Base-by-base conservation (phyloP, 2,329 filamentous ascomycete genomes). In the Keithomyces neogunnii region DNA sequence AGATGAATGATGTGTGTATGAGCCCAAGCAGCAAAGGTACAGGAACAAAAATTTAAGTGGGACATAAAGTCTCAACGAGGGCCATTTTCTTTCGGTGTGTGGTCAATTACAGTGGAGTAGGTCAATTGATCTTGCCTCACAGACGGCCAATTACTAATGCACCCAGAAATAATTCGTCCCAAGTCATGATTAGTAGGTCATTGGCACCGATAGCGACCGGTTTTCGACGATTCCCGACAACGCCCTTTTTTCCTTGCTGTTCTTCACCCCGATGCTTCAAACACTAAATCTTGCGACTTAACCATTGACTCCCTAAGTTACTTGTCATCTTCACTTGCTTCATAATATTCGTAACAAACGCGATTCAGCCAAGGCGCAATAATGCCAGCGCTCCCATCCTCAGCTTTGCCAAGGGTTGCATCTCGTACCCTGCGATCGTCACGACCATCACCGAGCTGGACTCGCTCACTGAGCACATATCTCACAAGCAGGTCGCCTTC, bases 391-490 rank as follows among this genome's bases (percentile, higher is more conserved):
- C 31, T 26, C 7, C 48, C 44, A 5, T 56, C 59, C 19, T 51
- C 59, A 11, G 61, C 57, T 53, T 54, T 56, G 33, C 55, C 62
- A 32, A 56, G 58, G 47, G 48, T 56, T 19, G 51, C 60, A 45
- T 55, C 57, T 31, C 59, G 63, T 51, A 55, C 57, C 26, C 51
- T 68, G 39, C 53, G 56, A 40, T 53, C 59, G 50, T 59, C 60
- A 52, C 52, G 61, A 28, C 46, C 53, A 13, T 60, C 59, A 19
- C 55, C 60, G 46, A 55, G 53, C 58, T 64, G 60, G 58, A 57
- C 56, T 56, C 63, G 64, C 35, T 56, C 57, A 51, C 50, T 67
- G 26, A 66, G 59, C 54, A 66, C 62, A 33, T 54, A 53, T 51
- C 51, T 55, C 13, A 46, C 28, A 26, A 53, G 53, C 4, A 46